A percentile compares a stretch with the other conserved stretches of the same genome.
Evolutionary conservation across 2,329 filamentous ascomycete genomes (phyloP).

Genomic region (Verticillium zaregamsianum): DNA sequence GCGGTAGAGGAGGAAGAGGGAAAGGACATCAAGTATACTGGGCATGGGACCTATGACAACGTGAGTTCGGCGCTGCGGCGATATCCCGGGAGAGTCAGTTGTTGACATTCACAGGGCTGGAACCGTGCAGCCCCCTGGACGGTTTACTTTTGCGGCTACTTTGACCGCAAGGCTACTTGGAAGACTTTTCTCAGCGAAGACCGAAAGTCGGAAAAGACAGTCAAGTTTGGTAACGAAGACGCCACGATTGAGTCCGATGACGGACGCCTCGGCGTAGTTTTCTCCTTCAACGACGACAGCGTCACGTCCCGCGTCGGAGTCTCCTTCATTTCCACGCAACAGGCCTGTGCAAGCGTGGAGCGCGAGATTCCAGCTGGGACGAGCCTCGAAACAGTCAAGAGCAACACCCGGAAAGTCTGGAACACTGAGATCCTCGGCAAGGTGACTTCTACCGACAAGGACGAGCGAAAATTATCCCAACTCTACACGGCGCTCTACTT

Average conservation of each 20-base stretch:
- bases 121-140: constrained; percentile 60
- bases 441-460: constrained; percentile 53
- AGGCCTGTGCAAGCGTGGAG: constrained; percentile 57
- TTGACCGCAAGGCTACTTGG: constrained; percentile 41
- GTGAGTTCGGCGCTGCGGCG: constrained; percentile 24
- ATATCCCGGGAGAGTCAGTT: neutral
- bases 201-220: constrained; percentile 23
- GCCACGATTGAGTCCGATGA: constrained; percentile 26
- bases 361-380: constrained; percentile 48
- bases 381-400: constrained; percentile 37
- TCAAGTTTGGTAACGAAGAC: constrained; percentile 24
- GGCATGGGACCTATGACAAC: constrained; percentile 59
- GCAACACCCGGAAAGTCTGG: constrained; percentile 50
- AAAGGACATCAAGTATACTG: constrained; percentile 45
- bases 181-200: constrained; percentile 38
- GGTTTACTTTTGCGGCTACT: constrained; percentile 60
- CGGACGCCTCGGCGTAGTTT: constrained; percentile 45
- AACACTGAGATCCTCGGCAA: constrained; percentile 59
- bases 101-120: constrained; percentile 43
- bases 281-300: constrained; percentile 42
- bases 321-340: constrained; percentile 59
- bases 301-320: constrained; percentile 60
- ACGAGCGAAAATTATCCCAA: constrained; percentile 51
- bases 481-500: constrained; percentile 68
- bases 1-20: constrained; percentile 39